phyloP scores from a whole-genome alignment of 2,329 filamentous ascomycete genomes.

The Paramyrothecium roridum region DNA sequence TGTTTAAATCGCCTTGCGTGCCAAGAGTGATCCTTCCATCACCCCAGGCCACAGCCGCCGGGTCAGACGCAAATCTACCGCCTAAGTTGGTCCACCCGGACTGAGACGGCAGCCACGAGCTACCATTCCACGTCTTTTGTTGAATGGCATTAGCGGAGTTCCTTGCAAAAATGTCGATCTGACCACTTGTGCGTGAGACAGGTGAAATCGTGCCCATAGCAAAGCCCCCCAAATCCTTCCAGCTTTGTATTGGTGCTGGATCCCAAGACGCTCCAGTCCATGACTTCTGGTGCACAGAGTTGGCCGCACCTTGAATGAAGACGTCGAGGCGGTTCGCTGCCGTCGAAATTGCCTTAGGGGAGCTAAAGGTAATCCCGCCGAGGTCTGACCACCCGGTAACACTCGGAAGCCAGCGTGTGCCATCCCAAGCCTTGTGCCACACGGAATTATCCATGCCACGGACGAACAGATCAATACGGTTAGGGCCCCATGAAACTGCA shows the following conservation, averaged over 20 bases:
- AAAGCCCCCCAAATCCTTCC: constrained; percentile 21
- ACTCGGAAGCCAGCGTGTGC: constrained; percentile 16
- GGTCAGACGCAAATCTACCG: not conserved
- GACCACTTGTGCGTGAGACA: constrained; percentile 16
- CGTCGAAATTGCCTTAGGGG: not conserved
- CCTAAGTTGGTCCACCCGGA: constrained; percentile 2
- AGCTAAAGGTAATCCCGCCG: not conserved
- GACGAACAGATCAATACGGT: constrained; percentile 24
- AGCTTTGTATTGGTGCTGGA: constrained; percentile 4
- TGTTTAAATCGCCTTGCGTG: not conserved
- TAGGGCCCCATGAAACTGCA: constrained; percentile 18
- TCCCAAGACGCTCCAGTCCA: not conserved
- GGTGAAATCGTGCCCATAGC: constrained; percentile 14
- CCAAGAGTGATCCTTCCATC: not conserved
- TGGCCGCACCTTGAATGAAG: not conserved
- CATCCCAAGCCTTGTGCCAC: constrained; percentile 19
- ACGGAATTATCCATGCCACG: constrained; percentile 22
- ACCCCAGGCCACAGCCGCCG: not conserved
- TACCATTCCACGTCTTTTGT: constrained; percentile 8
- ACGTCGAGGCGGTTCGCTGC: not conserved
- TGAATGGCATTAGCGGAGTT: constrained; percentile 4
- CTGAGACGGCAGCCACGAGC: constrained; percentile 3
- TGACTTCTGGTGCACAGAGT: not conserved
- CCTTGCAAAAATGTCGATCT: constrained; percentile 16
- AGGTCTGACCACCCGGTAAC: not conserved